These are phyloP conservation scores for Paulownia fortunei DNA, from an alignment of 257 asterid species.

Conservation along the genomic window DNA sequence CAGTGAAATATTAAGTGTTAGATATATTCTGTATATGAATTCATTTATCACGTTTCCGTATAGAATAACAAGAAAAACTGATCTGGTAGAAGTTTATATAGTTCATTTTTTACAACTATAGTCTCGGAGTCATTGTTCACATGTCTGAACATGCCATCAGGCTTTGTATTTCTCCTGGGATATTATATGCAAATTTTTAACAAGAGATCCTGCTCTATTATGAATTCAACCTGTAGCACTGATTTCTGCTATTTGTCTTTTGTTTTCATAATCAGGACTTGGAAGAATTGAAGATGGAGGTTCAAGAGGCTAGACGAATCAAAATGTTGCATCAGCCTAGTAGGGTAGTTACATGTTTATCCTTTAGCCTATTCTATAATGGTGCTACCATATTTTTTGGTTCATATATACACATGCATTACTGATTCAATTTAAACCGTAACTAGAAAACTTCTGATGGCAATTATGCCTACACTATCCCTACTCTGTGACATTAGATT, in stretches of 20 bases:
- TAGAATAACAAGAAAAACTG: neutral
- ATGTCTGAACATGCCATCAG: neutral
- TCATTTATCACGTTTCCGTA: neutral
- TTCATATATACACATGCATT: neutral
- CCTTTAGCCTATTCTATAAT: slow-evolving; percentile 6
- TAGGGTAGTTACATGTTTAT: slow-evolving; percentile 55
- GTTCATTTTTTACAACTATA: neutral
- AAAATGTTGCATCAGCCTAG: slow-evolving; percentile 97
- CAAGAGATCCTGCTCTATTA: slow-evolving; percentile 27
- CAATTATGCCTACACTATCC: neutral
- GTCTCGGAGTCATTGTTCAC: neutral
- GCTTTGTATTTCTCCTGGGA: neutral
- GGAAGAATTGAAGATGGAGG: slow-evolving; percentile 95
- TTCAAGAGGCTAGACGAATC: slow-evolving; percentile 92
- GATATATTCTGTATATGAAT: neutral
- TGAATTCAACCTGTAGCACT: slow-evolving; percentile 39
- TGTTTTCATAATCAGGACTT: slow-evolving; percentile 59
- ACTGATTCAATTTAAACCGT: neutral
- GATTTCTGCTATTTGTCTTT: slow-evolving; percentile 47
- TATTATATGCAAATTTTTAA: neutral
- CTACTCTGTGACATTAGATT: neutral
- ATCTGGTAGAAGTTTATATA: neutral
- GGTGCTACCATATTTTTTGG: slow-evolving; percentile 14
- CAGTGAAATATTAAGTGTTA: neutral
- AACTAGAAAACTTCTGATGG: neutral